Evolutionary conservation across 139 green algal species (phyloP), one percentile per base, ranked within the genome.

Genomic region (Auxenochlorella pyrenoidosa): DNA sequence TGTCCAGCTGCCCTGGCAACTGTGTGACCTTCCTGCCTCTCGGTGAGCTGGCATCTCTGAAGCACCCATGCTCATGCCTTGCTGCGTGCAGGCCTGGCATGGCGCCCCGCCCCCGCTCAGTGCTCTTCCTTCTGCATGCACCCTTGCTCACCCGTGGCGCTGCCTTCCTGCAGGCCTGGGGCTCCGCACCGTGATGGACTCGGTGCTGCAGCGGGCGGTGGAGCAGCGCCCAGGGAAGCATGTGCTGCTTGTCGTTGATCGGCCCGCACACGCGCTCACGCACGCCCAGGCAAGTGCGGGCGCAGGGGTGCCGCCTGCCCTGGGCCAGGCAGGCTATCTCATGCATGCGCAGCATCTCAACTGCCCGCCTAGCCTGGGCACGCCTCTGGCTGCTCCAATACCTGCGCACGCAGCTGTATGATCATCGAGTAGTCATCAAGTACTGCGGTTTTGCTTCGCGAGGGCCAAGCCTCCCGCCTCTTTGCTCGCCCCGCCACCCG

Each of bases 231-330:
- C 88, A 47, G 44, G 59, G 5, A 83, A 83, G 88, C 88, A 91
- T n/a, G 84, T 89, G 70, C 32, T 89, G 60, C n/a, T 91, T 18
- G 86, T 87, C 30, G 82, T 91, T 6, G 75, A 89, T 38, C 84
- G 88, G 28, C 88, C 88, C 16, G 82, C 82, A 6, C 82, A 86
- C 22, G 82, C 68, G 36, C 77, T 90, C 72, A 71, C 71, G 28
- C 80, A 88, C 43, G 87, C 87, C 28, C 63, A 81, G 75, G 75
- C 59, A 47, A n/a, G 38, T 32, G 36, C 5, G 32, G 68, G 38
- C 28, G 47, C 47, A 12, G 47, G 47, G 12, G 12, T 12, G 6
- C 8, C n/a, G n/a, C n/a, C n/a, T n/a, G n/a, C n/a, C n/a, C n/a
- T n/a, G n/a, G n/a, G n/a, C n/a, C n/a, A n/a, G n/a, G n/a, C n/a